Percentiles rank a stretch among this genome's conserved stretches.
These are phyloP conservation scores for Kwoniella pini DNA, from an alignment of 768 basidiomycete genomes.

Conservation along the genomic window DNA sequence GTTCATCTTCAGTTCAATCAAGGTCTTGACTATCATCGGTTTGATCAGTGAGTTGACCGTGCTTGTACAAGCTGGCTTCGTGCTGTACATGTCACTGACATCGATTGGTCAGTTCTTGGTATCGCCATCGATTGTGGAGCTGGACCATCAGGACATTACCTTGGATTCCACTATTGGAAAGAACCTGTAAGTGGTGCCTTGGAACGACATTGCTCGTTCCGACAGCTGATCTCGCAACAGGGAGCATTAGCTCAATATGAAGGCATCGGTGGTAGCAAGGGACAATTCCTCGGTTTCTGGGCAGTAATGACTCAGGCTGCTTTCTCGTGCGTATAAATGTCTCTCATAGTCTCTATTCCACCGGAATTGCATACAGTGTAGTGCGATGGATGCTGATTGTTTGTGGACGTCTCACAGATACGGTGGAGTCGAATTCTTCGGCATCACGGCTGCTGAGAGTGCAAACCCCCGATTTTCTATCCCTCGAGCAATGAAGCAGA, in stretches of 20 bases:
- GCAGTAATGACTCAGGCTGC: conserved; percentile 24
- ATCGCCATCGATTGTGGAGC: conserved; percentile 21
- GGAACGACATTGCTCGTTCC: not conserved
- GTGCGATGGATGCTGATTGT: not conserved
- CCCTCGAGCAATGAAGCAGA: conserved; percentile 68
- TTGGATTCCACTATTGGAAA: conserved; percentile 24
- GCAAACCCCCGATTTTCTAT: conserved; percentile 74
- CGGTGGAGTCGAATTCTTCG: conserved; percentile 89
- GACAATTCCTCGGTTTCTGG: conserved; percentile 23
- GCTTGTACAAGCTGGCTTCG: no score
- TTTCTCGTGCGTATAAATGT: conserved; percentile 16
- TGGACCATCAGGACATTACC: conserved; percentile 16
- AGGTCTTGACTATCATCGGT: conserved; percentile 41
- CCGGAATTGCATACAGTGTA: no score
- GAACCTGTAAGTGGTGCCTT: conserved; percentile 6
- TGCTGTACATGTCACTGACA: no score
- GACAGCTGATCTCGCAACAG: not conserved
- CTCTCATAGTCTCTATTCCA: not conserved
- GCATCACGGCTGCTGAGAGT: conserved; percentile 60
- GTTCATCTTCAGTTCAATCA: conserved; percentile 59
- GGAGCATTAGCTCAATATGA: conserved; percentile 12
- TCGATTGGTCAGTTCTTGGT: conserved; percentile 52
- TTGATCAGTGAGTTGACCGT: conserved; percentile 32
- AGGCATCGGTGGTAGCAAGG: conserved; percentile 5
- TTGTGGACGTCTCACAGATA: conserved; percentile 5